These are phyloP conservation scores for Clitopilus passeckerianus DNA, from an alignment of 768 basidiomycete species.

Conservation along the genomic window DNA sequence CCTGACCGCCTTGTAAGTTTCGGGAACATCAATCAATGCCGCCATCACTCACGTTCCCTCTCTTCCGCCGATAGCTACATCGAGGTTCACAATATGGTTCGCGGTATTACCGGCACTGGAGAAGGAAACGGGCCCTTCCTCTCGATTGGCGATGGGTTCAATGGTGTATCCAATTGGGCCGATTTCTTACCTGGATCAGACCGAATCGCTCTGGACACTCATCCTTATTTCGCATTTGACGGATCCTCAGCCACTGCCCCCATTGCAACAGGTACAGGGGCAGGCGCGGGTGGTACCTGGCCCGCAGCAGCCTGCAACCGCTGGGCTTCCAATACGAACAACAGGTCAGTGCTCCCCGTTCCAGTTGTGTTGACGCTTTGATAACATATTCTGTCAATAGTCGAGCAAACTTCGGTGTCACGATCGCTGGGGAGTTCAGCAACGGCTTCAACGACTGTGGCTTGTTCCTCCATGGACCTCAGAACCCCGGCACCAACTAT, in stretches of 20 bases:
- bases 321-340: slow-evolving; percentile 37
- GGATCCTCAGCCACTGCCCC: slow-evolving; percentile 24
- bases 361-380: not conserved
- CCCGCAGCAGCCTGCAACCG: slow-evolving; percentile 38
- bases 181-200: slow-evolving; percentile 33
- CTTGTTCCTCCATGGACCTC: slow-evolving; percentile 14
- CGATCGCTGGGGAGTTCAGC: slow-evolving; percentile 71
- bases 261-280: slow-evolving; percentile 23
- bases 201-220: slow-evolving; percentile 34
- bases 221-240: slow-evolving; percentile 46
- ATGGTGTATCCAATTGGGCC: slow-evolving; percentile 27
- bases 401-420: slow-evolving; percentile 51
- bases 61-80: slow-evolving; percentile 41
- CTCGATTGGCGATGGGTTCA: slow-evolving; percentile 41
- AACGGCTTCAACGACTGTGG: slow-evolving; percentile 59
- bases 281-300: slow-evolving; percentile 34
- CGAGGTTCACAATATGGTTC: slow-evolving; percentile 57
- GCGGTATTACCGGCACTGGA: slow-evolving; percentile 69
- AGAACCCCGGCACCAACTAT: slow-evolving; percentile 14
- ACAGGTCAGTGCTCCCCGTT: slow-evolving; percentile 14
- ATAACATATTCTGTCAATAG: slow-evolving; percentile 6
- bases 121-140: slow-evolving; percentile 62
- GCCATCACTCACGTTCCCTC: slow-evolving; percentile 25
- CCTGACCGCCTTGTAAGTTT: slow-evolving; percentile 57
- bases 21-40: slow-evolving; percentile 14